Evolutionary conservation across 2,329 filamentous ascomycete species (phyloP).

Genomic region (Hortaea werneckii): DNA sequence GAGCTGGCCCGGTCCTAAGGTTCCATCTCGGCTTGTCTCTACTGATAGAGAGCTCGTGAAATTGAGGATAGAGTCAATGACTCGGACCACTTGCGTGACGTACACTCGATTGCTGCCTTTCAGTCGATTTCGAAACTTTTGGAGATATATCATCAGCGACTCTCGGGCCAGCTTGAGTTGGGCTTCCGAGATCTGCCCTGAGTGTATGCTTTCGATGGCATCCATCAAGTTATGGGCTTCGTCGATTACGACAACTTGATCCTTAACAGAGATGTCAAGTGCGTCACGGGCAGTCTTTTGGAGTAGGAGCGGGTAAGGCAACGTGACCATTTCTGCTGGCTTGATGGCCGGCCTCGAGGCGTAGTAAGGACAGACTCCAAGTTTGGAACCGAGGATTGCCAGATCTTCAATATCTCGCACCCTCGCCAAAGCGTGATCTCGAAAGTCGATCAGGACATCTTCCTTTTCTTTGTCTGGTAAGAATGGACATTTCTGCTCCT

Average conservation of each 20-base stretch:
- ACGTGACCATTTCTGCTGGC: conserved; percentile 68
- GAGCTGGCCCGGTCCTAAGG: conserved; percentile 60
- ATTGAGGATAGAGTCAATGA: conserved; percentile 61
- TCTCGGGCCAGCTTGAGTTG: conserved; percentile 64
- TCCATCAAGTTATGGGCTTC: conserved; percentile 98
- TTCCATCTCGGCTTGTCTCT: conserved; percentile 45
- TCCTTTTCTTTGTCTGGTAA: conserved; percentile 70
- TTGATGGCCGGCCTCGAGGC: conserved; percentile 76
- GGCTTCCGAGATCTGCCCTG: conserved; percentile 60
- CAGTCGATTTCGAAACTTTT: conserved; percentile 76
- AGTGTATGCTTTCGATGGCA: conserved; percentile 78
- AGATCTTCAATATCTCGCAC: conserved; percentile 93
- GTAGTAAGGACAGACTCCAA: conserved; percentile 89
- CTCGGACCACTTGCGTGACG: conserved; percentile 73
- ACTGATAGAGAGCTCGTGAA: conserved; percentile 6
- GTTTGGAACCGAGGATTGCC: conserved; percentile 61
- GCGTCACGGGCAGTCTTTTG: conserved; percentile 83
- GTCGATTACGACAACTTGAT: conserved; percentile 88
- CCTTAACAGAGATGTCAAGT: conserved; percentile 72
- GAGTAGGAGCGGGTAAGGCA: conserved; percentile 83
- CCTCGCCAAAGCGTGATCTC: conserved; percentile 72
- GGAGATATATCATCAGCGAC: conserved; percentile 73
- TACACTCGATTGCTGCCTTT: conserved; percentile 89
- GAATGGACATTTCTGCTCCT: conserved; percentile 62
- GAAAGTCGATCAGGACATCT: conserved; percentile 63